Base-by-base conservation (phyloP, 768 basidiomycete genomes). In the Macrolepiota fuliginosa region DNA sequence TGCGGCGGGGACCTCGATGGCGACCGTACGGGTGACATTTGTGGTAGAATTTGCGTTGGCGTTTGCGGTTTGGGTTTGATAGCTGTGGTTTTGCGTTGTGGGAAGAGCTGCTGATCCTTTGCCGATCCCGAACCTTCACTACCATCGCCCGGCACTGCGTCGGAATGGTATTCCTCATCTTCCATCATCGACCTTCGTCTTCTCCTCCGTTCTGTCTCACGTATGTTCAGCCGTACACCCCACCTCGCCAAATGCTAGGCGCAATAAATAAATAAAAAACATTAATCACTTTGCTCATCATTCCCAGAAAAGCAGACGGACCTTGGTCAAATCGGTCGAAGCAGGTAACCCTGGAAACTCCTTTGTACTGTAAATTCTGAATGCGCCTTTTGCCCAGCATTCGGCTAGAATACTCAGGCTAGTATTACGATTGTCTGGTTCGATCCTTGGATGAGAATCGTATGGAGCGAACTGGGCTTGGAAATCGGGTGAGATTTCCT, bases 311-410 rank as follows among this genome's bases (percentile, higher is more conserved):
- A 15, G 46, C 37, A 22, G 11, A 64, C 73, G 24, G 24, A 86
- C 88, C 80, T 86, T 89, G 7, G 88, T 89, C 39, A 89, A 74
- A 35, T 84, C 83, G 0, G 88, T 90, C 2, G 87, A 88, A 4
- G 86, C 81, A 47, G 80, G 80, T 15, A 90, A 72, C 2, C 88
- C 85, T 3, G 88, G 88, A 63, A 90, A 89, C 60, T 87, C 83
- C 66, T 90, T 90, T 0, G 88, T 88, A 10, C 87, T 86, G 67
- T 85, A 89, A 0, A 90, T 82, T 24, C 79, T 82, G 69, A 90
- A 89, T 1, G 76, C 64, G 0, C 85, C 84, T 22, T 55, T 61
- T 3, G 88, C 86, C 65, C 83, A 88, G 64, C 81, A 82, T 72
- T 90, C 87, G 1, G 88, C 88, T 64, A 85, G 80, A 4, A 89